Conservation (phyloP, 768 basidiomycete genomes). For the Postia placenta region DNA sequence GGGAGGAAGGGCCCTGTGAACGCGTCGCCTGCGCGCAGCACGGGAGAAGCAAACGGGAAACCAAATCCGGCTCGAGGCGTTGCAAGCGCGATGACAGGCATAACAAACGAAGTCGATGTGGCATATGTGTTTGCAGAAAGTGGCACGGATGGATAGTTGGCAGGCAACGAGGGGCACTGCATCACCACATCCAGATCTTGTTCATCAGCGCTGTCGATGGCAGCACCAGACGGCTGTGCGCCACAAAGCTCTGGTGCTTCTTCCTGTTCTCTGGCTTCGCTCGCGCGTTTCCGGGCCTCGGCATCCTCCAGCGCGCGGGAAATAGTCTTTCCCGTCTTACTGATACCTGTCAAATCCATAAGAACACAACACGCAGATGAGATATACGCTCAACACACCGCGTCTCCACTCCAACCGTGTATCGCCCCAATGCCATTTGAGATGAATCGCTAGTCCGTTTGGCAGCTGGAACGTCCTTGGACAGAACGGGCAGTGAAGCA, state of each 20-base stretch:
- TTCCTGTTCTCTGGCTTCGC: not conserved
- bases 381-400: not conserved
- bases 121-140: not conserved
- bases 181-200: no score
- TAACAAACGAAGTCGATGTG: not conserved
- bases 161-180: no score
- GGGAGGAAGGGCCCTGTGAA: not conserved
- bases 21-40: not conserved
- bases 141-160: not conserved
- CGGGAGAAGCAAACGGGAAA: not conserved
- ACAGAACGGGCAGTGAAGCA: conserved; percentile 13
- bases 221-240: no score
- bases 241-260: not conserved
- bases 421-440: conserved; percentile 18
- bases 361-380: no score
- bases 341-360: conserved; percentile 9
- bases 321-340: conserved; percentile 4
- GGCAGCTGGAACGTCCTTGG: conserved; percentile 10
- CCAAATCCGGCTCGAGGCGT: not conserved
- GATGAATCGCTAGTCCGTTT: conserved; percentile 13
- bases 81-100: conserved; percentile 10
- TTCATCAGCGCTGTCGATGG: no score
- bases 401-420: conserved; percentile 9
- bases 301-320: conserved; percentile 8
- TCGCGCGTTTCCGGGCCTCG: conserved; percentile 3